Evolutionary conservation across 257 asterid species (phyloP).

Genomic region (Primulina tabacum): DNA sequence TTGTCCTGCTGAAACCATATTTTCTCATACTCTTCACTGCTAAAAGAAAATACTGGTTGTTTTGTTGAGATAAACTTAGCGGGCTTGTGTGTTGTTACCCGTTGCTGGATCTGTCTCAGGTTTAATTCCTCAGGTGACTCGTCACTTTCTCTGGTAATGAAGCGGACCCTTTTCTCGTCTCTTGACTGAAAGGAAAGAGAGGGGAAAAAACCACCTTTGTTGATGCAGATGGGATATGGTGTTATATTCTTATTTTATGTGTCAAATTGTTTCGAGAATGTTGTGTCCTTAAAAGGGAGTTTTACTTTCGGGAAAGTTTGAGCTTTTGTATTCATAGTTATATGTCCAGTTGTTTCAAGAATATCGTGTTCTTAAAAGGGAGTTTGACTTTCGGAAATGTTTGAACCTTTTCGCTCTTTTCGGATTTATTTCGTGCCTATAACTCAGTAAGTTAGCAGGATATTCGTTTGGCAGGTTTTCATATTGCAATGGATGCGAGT

Average conservation of each 20-base stretch:
- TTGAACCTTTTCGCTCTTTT: not conserved
- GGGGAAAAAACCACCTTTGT: not conserved
- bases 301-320: conserved; percentile 4
- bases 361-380: conserved; percentile 7
- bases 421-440: conserved; percentile 4
- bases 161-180: conserved; percentile 6
- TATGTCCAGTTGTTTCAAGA: not conserved
- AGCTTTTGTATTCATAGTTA: not conserved
- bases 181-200: not conserved
- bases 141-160: conserved; percentile 22
- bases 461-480: conserved; percentile 25
- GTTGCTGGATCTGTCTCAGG: conserved; percentile 15
- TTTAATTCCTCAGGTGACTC: conserved; percentile 16
- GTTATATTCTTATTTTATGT: not conserved
- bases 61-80: too few species aligned
- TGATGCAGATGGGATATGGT: not conserved
- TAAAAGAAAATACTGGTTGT: too few species aligned
- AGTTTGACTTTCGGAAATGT: conserved; percentile 2
- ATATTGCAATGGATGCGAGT: conserved; percentile 39
- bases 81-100: not conserved
- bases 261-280: not conserved
- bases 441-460: not conserved
- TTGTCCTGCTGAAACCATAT: too few species aligned
- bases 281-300: conserved; percentile 9
- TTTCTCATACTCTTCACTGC: too few species aligned